These are phyloP conservation scores for Pythium grandisporangium DNA, from an alignment of 352 stramenopile species.

Conservation along the genomic window DNA sequence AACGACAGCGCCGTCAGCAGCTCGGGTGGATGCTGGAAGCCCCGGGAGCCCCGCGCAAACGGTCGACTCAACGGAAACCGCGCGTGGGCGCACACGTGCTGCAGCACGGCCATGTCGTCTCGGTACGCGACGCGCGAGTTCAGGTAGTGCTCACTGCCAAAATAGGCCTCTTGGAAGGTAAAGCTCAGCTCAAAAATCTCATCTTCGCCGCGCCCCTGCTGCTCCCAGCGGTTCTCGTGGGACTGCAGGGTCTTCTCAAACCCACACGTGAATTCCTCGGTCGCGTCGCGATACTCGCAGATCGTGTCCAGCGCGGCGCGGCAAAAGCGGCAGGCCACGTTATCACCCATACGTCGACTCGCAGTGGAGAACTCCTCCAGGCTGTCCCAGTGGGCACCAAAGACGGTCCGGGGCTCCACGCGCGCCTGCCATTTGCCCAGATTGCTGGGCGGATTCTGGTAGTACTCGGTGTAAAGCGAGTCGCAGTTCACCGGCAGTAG, in stretches of 20 bases:
- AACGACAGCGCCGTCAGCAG: no score
- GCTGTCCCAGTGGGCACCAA: neutral
- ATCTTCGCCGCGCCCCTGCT: neutral
- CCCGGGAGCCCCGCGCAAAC: neutral
- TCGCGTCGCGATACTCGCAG: constrained; percentile 11
- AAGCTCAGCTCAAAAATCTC: constrained; percentile 10
- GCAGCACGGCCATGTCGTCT: constrained; percentile 8
- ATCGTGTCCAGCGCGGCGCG: constrained; percentile 4
- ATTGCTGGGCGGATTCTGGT: no score
- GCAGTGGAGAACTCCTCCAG: neutral
- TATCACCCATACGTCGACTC: no score
- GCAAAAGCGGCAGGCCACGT: no score
- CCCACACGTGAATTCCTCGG: constrained; percentile 6
- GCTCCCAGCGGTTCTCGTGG: constrained; percentile 8
- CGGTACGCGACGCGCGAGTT: constrained; percentile 8
- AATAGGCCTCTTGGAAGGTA: constrained; percentile 12
- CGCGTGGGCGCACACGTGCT: constrained; percentile 1
- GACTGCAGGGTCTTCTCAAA: constrained; percentile 7
- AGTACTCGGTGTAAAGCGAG: no score
- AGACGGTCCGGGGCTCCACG: no score
- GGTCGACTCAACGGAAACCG: neutral
- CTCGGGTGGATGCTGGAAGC: neutral
- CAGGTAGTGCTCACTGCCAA: constrained; percentile 7
- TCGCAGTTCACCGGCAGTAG: no score
- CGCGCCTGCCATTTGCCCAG: no score